phyloP scores from a whole-genome alignment of 345 rosid species.

The Citrus hindsii region DNA sequence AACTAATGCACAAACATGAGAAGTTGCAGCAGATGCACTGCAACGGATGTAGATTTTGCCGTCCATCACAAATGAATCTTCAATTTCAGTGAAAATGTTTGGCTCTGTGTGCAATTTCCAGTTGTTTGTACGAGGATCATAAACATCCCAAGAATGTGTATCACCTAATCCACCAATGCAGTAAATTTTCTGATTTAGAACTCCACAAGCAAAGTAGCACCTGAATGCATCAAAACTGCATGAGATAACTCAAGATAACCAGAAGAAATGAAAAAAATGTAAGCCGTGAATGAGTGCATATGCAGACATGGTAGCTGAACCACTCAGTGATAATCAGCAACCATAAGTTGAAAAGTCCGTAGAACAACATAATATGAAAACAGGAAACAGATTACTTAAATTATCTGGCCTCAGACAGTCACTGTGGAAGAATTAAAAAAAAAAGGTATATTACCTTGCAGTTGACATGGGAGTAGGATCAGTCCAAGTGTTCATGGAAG shows the following conservation, averaged over 20 bases:
- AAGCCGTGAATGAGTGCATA: neutral
- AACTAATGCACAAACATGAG: slow-evolving; percentile 32
- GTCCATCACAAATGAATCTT: slow-evolving; percentile 66
- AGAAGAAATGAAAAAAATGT: neutral
- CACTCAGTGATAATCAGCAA: neutral
- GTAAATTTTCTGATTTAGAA: slow-evolving; percentile 50
- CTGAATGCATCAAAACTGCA: slow-evolving; percentile 30
- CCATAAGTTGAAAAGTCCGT: neutral
- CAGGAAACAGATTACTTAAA: neutral
- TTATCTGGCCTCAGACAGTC: neutral
- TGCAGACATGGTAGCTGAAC: neutral
- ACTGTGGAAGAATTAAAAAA: neutral
- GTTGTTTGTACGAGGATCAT: slow-evolving; percentile 43
- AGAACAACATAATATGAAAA: neutral
- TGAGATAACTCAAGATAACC: slow-evolving; percentile 5
- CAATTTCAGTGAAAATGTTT: slow-evolving; percentile 45
- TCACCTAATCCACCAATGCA: slow-evolving; percentile 69
- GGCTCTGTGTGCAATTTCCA: slow-evolving; percentile 42
- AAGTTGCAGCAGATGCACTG: slow-evolving; percentile 29
- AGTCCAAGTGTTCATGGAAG: slow-evolving; percentile 50
- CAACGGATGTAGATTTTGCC: slow-evolving; percentile 59
- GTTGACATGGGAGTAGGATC: slow-evolving; percentile 53
- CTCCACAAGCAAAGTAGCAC: slow-evolving; percentile 77
- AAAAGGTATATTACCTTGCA: slow-evolving; percentile 39
- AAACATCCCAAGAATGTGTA: slow-evolving; percentile 51